Evolutionary conservation across 2,329 filamentous ascomycete species (phyloP).

Genomic region (Colletotrichum navitas): DNA sequence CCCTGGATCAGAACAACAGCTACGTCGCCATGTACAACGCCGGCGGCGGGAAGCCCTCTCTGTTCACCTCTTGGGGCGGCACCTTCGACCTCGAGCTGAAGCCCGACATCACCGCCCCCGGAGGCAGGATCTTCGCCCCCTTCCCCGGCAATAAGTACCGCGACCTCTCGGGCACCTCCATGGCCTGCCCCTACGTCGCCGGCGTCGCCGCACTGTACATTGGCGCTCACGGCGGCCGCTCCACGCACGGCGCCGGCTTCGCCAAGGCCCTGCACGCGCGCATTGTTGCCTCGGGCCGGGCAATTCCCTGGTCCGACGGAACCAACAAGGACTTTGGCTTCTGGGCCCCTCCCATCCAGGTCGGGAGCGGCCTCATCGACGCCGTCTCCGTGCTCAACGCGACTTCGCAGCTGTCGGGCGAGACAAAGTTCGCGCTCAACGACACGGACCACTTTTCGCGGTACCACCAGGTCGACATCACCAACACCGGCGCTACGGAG

Average conservation of each 20-base stretch:
- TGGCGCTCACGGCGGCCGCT: conserved; percentile 56
- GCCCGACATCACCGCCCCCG: conserved; percentile 63
- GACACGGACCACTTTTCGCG: conserved; percentile 54
- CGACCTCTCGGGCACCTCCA: conserved; percentile 66
- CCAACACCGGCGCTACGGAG: conserved; percentile 52
- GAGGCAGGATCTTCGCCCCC: conserved; percentile 64
- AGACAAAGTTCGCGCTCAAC: conserved; percentile 56
- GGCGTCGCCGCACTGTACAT: conserved; percentile 63
- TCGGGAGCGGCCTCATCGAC: conserved; percentile 56
- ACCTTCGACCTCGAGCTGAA: conserved; percentile 63
- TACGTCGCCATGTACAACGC: conserved; percentile 39
- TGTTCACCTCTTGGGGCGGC: conserved; percentile 61
- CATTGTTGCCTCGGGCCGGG: conserved; percentile 39
- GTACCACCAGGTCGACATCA: conserved; percentile 48
- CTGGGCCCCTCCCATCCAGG: conserved; percentile 53
- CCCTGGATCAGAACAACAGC: conserved; percentile 27
- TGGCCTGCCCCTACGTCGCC: conserved; percentile 67
- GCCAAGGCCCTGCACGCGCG: conserved; percentile 39
- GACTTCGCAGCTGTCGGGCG: conserved; percentile 51
- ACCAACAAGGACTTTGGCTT: conserved; percentile 42
- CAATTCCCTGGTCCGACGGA: conserved; percentile 37
- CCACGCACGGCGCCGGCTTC: conserved; percentile 47
- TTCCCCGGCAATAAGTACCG: conserved; percentile 59
- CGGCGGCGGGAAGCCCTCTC: conserved; percentile 57
- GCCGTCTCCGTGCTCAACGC: conserved; percentile 44